Percentiles rank a stretch among this genome's conserved stretches.
Conservation (phyloP, 768 basidiomycete species). For the Suillus cothurnatus region DNA sequence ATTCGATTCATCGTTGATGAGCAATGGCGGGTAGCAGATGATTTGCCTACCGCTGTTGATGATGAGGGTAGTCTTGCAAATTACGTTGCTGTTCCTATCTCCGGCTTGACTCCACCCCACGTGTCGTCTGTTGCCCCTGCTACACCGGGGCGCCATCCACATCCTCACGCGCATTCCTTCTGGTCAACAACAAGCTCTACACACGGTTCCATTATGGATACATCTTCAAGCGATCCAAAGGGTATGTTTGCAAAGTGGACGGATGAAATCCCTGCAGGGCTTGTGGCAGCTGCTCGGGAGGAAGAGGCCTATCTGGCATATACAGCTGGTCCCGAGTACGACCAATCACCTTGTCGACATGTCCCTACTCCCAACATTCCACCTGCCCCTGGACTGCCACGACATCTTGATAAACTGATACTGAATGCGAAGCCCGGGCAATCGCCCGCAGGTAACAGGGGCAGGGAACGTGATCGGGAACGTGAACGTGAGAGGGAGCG, state of each 20-base stretch:
- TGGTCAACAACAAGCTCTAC: conserved; percentile 43
- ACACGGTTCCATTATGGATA: conserved; percentile 31
- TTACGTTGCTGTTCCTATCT: conserved; percentile 65
- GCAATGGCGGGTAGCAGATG: conserved; percentile 75
- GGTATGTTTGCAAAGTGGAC: conserved; percentile 63
- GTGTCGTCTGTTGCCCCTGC: conserved; percentile 40
- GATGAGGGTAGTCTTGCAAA: conserved; percentile 95
- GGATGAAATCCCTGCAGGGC: conserved; percentile 70
- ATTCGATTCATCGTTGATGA: conserved; percentile 96
- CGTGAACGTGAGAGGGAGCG: conserved; percentile 33
- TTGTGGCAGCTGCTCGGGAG: conserved; percentile 77
- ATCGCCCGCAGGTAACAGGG: conserved; percentile 34
- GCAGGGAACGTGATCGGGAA: conserved; percentile 34
- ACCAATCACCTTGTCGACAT: conserved; percentile 40
- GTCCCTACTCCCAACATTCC: conserved; percentile 79
- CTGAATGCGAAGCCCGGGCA: conserved; percentile 57
- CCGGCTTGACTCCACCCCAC: conserved; percentile 34
- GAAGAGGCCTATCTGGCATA: conserved; percentile 75
- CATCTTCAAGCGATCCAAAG: conserved; percentile 32
- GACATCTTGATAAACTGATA: conserved; percentile 93
- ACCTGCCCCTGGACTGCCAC: conserved; percentile 83
- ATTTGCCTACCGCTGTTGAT: conserved; percentile 87
- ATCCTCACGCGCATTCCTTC: conserved; percentile 41
- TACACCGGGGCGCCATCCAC: conserved; percentile 28
- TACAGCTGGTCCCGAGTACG: conserved; percentile 33